These are phyloP conservation scores for Neurospora sp. DNA, from an alignment of 495 filamentous ascomycete species.

Conservation along the genomic window DNA sequence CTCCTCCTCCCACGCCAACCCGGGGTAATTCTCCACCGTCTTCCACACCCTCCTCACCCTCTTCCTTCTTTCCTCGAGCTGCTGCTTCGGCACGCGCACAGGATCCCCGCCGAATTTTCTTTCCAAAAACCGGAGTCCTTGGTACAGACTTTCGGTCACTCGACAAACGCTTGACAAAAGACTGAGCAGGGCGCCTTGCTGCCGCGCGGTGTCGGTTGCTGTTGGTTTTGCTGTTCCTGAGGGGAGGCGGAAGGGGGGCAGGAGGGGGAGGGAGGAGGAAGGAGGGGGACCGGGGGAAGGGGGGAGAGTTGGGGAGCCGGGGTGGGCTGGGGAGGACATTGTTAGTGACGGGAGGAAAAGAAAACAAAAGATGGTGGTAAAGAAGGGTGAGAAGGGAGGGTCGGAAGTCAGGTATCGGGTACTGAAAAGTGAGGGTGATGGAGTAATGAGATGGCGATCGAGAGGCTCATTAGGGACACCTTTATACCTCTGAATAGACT, in stretches of 20 bases:
- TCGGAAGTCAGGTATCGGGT: background rate
- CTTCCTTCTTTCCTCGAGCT: background rate
- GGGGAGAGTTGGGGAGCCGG: background rate
- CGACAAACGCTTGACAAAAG: background rate
- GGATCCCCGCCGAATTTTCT: background rate
- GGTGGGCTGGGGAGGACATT: background rate
- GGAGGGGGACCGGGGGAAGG: background rate
- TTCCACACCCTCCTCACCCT: background rate
- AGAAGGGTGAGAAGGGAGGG: background rate
- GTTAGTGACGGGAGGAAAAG: background rate
- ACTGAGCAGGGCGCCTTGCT: background rate
- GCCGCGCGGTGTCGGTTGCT: background rate
- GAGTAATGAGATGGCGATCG: background rate
- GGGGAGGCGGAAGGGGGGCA: background rate
- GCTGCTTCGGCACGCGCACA: background rate
- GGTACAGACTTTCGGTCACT: background rate
- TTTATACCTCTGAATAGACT: background rate
- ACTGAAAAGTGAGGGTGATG: background rate
- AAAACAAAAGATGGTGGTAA: background rate
- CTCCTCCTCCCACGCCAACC: background rate
- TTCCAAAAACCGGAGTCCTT: background rate
- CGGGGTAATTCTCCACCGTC: background rate
- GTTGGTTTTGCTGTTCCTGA: background rate
- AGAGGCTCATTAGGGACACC: background rate
- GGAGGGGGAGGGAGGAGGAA: background rate